phyloP scores from a whole-genome alignment of 2,329 filamentous ascomycete genomes.

The Ophiobolus disseminans region DNA sequence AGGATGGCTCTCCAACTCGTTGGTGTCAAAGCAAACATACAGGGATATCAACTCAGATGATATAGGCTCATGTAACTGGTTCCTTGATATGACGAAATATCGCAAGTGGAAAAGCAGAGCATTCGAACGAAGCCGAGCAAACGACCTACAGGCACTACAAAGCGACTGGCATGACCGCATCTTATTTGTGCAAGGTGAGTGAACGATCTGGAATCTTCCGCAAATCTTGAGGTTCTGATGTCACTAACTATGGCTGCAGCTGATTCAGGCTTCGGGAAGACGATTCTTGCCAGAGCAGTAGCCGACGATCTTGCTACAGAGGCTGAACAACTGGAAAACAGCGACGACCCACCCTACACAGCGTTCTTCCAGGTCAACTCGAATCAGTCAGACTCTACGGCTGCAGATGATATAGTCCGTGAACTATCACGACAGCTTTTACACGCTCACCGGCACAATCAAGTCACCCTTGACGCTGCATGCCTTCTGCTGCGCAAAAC shows the following conservation, averaged over 20 bases:
- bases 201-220: no score
- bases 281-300: conserved; percentile 30
- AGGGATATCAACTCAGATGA: conserved; percentile 12
- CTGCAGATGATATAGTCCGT: conserved; percentile 32
- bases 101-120: conserved; percentile 30
- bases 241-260: conserved; percentile 19
- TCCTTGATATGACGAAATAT: conserved; percentile 29
- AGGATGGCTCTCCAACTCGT: conserved; percentile 31
- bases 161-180: conserved; percentile 36
- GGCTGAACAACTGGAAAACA: conserved; percentile 30
- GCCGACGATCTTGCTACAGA: conserved; percentile 29
- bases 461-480: conserved; percentile 33
- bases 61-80: conserved; percentile 34
- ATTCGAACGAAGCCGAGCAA: conserved; percentile 27
- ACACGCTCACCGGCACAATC: conserved; percentile 30
- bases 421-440: conserved; percentile 35
- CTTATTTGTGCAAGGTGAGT: conserved; percentile 40
- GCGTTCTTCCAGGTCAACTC: conserved; percentile 36
- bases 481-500: conserved; percentile 37
- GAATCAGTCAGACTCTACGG: conserved; percentile 19
- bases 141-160: conserved; percentile 21
- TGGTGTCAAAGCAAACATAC: conserved; percentile 15
- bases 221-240: conserved; percentile 7
- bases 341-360: conserved; percentile 28
- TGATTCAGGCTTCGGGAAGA: conserved; percentile 41